Evolutionary conservation across 208 protist genomes (phyloP).

Genomic region (Blastocrithidia nonstop): DNA sequence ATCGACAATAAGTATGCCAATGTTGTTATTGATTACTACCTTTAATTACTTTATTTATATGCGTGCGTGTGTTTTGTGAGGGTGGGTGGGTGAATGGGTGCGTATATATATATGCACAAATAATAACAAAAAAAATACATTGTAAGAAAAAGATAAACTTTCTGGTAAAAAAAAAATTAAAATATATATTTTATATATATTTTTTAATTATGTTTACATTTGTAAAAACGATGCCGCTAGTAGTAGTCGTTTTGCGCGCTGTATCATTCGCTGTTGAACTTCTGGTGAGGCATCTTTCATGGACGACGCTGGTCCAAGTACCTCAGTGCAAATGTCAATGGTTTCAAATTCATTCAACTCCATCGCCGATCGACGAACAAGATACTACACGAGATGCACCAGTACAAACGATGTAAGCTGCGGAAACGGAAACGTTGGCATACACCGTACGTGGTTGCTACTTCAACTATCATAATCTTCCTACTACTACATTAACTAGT

Average conservation of each 20-base stretch:
- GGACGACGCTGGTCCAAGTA: conserved; percentile 10
- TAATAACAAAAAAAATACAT: background rate
- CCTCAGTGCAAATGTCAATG: conserved; percentile 8
- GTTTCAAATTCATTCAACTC: conserved; percentile 13
- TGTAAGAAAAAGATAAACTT: background rate
- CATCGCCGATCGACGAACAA: conserved; percentile 18
- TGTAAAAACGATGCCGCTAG: conserved; percentile 25
- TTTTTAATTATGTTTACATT: conserved; percentile 7
- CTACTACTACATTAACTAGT: too few relatives aligned
- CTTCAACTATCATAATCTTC: too few relatives aligned
- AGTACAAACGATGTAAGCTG: conserved; percentile 12
- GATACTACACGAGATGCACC: conserved; percentile 15
- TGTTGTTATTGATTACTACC: too few relatives aligned
- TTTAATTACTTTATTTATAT: too few relatives aligned
- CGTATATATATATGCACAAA: conserved; percentile 1
- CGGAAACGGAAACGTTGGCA: conserved; percentile 19
- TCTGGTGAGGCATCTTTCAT: conserved; percentile 2
- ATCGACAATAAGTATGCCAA: too few relatives aligned
- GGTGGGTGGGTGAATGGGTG: too few relatives aligned
- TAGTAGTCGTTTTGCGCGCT: conserved; percentile 17
- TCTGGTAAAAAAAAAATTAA: conserved; percentile 6
- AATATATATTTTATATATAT: background rate
- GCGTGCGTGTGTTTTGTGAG: too few relatives aligned
- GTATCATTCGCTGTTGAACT: conserved; percentile 2
- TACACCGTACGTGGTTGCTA: conserved; percentile 20